Evolutionary conservation across 2,329 filamentous ascomycete genomes (phyloP), one percentile per base, ranked within the genome.

Genomic region (Stagonosporopsis cucurbitacearum): DNA sequence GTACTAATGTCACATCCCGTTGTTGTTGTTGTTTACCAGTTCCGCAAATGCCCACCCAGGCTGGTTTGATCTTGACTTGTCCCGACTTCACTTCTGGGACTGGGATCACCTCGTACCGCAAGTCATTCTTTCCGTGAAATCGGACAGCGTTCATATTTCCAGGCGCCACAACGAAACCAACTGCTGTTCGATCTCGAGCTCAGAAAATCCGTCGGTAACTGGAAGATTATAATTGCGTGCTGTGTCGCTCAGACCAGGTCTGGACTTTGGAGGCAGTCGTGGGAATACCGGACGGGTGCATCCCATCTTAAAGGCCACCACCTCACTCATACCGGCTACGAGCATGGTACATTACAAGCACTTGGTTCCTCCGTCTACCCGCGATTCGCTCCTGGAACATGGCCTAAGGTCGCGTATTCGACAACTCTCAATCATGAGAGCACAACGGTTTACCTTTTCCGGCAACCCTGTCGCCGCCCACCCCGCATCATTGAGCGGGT

Each of bases 71-170:
- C 64, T 79, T 80, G 33, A 80, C 77, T 50, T 78, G 75, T 2
- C 76, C 77, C 49, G 73, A 66, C 32, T 70, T 71, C 25, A 77
- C 66, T 52, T 70, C 59, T 13, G 78, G 78, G 20, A 78, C 64
- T 17, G 77, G 72, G 40, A 81, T 75, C 23, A 76, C 60, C 43
- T 81, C 79, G 37, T 77, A 74, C 40, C 78, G 65, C 57, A 81
- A 64, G 50, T 81, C 78, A 40, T 71, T 65, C 54, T 79, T 67
- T 17, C 79, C 79, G 60, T 81, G 74, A 63, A 78, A 81, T 3
- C 78, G 75, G 8, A 80, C 68, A n/a, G 79, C 79, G 57, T 79
- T 78, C 78, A 80, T 80, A 9, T 66, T 76, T 11, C 56, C 45
- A 9, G 58, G 60, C n/a, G 66, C 54, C 43, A 68, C 62, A 37